Conservation (phyloP, 2,329 filamentous ascomycete genomes). For the Torrubiellomyces zombiae region DNA sequence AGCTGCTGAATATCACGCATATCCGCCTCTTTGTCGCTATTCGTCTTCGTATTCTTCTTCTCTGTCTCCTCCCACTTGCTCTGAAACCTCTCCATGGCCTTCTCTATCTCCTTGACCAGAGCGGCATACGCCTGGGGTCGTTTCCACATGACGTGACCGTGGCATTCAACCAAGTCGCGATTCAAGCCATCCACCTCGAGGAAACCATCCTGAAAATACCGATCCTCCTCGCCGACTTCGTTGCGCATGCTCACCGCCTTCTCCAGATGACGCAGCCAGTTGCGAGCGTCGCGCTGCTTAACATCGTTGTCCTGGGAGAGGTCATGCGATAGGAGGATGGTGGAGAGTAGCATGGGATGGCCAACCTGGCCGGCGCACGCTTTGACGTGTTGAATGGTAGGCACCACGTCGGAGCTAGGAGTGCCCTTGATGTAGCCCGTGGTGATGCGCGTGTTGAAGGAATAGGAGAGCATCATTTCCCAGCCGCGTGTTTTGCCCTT, state of each 20-base stretch:
- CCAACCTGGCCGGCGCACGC: conserved; percentile 31
- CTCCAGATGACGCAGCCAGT: conserved; percentile 44
- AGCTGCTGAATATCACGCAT: conserved; percentile 11
- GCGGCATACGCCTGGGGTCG: conserved; percentile 43
- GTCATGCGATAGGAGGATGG: conserved; percentile 42
- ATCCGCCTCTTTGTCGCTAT: conserved; percentile 4
- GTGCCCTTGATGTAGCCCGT: conserved; percentile 47
- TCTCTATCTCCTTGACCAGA: conserved; percentile 30
- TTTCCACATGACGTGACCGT: conserved; percentile 46
- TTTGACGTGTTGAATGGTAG: conserved; percentile 31
- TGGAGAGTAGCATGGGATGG: conserved; percentile 42
- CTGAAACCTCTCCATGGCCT: conserved; percentile 28
- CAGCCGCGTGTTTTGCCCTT: conserved; percentile 46
- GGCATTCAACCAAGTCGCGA: conserved; percentile 45
- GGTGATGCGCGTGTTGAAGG: conserved; percentile 35
- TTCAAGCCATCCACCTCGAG: conserved; percentile 44
- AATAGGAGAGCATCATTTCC: conserved; percentile 46
- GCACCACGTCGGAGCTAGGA: conserved; percentile 33
- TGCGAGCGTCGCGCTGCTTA: conserved; percentile 44
- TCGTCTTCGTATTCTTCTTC: background rate
- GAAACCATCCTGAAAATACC: conserved; percentile 33
- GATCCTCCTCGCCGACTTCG: conserved; percentile 39
- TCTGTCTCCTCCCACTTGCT: conserved; percentile 7
- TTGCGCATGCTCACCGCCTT: conserved; percentile 43
- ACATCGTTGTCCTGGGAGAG: conserved; percentile 37